A percentile compares a stretch with the other conserved stretches of the same genome.
Evolutionary conservation across 805 yeast genomes (phyloP).

Genomic region (Metschnikowia lochheadii): DNA sequence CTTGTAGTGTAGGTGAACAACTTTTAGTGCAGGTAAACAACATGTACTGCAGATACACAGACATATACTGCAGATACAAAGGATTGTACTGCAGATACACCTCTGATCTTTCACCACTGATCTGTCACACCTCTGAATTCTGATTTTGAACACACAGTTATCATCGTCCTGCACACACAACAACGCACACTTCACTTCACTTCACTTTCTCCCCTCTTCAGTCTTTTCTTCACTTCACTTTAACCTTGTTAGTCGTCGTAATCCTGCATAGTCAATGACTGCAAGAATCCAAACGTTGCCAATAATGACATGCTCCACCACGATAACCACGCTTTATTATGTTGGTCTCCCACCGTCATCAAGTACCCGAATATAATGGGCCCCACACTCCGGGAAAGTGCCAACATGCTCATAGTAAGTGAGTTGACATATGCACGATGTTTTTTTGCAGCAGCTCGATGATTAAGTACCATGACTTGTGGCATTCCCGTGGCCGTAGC

Average conservation of each 20-base stretch:
- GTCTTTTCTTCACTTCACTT: too few relatives aligned
- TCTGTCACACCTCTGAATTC: too few relatives aligned
- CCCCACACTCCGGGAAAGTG: conserved; percentile 31
- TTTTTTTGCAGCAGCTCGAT: conserved; percentile 31
- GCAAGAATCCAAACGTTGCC: conserved; percentile 27
- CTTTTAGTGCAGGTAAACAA: too few relatives aligned
- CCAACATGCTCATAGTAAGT: conserved; percentile 29
- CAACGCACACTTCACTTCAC: background rate
- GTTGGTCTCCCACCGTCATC: conserved; percentile 30
- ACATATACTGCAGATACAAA: too few relatives aligned
- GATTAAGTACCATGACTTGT: conserved; percentile 31
- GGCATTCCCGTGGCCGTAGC: conserved; percentile 36
- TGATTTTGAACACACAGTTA: too few relatives aligned
- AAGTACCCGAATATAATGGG: conserved; percentile 33
- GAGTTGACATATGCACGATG: conserved; percentile 37
- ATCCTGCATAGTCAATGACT: conserved; percentile 26
- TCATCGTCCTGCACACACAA: background rate
- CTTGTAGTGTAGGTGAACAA: background rate
- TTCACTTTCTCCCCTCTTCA: background rate
- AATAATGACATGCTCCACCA: conserved; percentile 34
- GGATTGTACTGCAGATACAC: too few relatives aligned
- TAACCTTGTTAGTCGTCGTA: conserved; percentile 20
- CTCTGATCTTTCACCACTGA: too few relatives aligned
- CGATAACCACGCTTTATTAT: conserved; percentile 24
- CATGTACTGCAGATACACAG: too few relatives aligned